Percentiles rank a stretch among this genome's conserved stretches.
phyloP scores from a whole-genome alignment of 2,329 filamentous ascomycete genomes.

The Epichloe coenophiala region DNA sequence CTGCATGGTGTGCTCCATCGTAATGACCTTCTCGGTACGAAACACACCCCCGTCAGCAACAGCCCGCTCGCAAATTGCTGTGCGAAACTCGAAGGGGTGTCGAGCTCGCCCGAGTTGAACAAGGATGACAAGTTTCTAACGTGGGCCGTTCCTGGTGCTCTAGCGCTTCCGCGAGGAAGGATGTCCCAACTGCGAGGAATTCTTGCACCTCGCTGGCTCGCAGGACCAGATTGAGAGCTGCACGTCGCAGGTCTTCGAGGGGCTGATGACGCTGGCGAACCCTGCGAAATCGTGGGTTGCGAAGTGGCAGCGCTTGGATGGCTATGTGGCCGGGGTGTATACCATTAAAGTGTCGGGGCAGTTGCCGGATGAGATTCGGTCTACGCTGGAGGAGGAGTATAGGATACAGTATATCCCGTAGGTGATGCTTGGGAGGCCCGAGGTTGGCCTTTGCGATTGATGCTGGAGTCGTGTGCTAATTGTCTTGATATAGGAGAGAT shows the following conservation, averaged over 20 bases:
- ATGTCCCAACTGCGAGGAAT: constrained; percentile 92
- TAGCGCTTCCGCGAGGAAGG: constrained; percentile 77
- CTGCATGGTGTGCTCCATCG: constrained; percentile 97
- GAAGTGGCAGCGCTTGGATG: constrained; percentile 87
- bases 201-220: constrained; percentile 70
- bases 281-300: constrained; percentile 85
- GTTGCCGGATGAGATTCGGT: constrained; percentile 51
- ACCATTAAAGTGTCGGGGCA: constrained; percentile 88
- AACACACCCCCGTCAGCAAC: neutral
- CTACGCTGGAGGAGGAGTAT: constrained; percentile 47
- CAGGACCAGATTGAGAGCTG: constrained; percentile 77
- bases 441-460: neutral
- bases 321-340: constrained; percentile 80
- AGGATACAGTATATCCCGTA: constrained; percentile 54
- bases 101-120: no score
- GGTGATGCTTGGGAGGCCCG: constrained; percentile 25
- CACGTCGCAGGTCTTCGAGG: constrained; percentile 93
- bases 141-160: neutral
- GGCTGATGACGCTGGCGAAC: constrained; percentile 72
- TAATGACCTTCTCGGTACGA: constrained; percentile 64
- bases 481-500: constrained; percentile 34
- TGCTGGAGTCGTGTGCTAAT: neutral
- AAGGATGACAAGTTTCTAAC: neutral
- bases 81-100: neutral
- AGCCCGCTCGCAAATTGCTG: neutral